Base-by-base conservation (phyloP, 2,329 filamentous ascomycete genomes). In the Botryotinia globosa region DNA sequence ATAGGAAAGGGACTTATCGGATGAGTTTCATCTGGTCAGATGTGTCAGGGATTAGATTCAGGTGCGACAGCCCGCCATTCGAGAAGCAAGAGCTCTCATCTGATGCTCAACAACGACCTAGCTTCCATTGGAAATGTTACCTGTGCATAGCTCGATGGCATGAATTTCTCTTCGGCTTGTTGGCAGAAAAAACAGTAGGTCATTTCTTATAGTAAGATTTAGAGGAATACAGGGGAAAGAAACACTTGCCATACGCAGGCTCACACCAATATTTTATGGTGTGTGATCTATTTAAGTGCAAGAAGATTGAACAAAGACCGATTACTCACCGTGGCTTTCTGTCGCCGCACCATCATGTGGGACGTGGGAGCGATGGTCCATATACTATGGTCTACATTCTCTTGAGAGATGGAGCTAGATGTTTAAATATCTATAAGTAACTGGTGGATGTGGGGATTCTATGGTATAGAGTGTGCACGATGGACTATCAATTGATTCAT, bases 251-350 rank as follows among this genome's bases (percentile, higher is more conserved):
- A 67, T 67, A 67, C 65, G 65, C 65, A 67, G 65, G n/a, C 65
- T 67, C 65, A 67, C 48, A 67, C 65, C 65, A 67, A 67, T 25
- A 67, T 67, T 56, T 25, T 67, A 67, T 67, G 65, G 65, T 67
- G 65, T 67, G 65, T 67, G 65, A 56, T 67, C 65, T 67, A 67
- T 67, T 67, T 67, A 67, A 67, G 65, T 32, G 65, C 65, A 67
- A 67, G 65, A 67, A 67, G 48, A 67, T 67, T 56, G 6, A 67
- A 3, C n/a, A 22, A 56, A 67, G 65, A 56, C 65, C 48, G 65
- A 67, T 67, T 67, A 67, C 65, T 67, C 65, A 67, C 65, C 65
- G 65, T 67, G 65, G 65, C 65, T 56, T 67, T 56, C n/a, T 67
- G 54, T 67, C 48, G 48, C 65, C 34, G 48, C 65, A 67, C 54